Evolutionary conservation across 2,329 filamentous ascomycete genomes (phyloP).

Genomic region (Dothiorella sarmentorum): DNA sequence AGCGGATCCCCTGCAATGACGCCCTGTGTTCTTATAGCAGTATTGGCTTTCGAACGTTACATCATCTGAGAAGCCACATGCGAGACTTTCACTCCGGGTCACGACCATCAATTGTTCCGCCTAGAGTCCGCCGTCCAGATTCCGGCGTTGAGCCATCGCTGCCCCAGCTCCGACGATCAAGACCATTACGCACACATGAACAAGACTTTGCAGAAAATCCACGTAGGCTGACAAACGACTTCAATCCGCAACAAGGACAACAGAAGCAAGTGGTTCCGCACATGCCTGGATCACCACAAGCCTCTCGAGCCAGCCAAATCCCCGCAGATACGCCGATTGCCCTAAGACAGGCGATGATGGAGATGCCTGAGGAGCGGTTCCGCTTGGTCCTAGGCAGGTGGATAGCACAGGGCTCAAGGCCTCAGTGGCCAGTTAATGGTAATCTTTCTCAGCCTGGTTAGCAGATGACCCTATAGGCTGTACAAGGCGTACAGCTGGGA

Average conservation of each 20-base stretch:
- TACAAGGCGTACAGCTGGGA: slow-evolving; percentile 25
- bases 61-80: too few relatives aligned
- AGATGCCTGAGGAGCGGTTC: slow-evolving; percentile 35
- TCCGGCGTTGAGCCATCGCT: too few relatives aligned
- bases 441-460: slow-evolving; percentile 26
- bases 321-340: slow-evolving; percentile 29
- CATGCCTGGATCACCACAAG: slow-evolving; percentile 28
- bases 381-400: slow-evolving; percentile 11
- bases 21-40: too few relatives aligned
- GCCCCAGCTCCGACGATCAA: too few relatives aligned
- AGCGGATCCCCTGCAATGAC: too few relatives aligned
- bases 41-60: too few relatives aligned
- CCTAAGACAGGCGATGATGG: slow-evolving; percentile 33
- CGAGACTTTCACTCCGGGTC: too few relatives aligned
- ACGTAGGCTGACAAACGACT: too few relatives aligned
- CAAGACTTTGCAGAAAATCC: too few relatives aligned
- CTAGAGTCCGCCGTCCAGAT: too few relatives aligned
- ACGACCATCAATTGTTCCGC: too few relatives aligned
- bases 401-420: background rate
- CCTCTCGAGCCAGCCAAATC: slow-evolving; percentile 34
- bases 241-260: slow-evolving; percentile 32
- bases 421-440: background rate
- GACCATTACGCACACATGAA: too few relatives aligned
- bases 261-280: slow-evolving; percentile 40
- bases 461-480: slow-evolving; percentile 30